Evolutionary conservation across 495 filamentous ascomycete genomes (phyloP).

Genomic region (Penicillium cataractarum): DNA sequence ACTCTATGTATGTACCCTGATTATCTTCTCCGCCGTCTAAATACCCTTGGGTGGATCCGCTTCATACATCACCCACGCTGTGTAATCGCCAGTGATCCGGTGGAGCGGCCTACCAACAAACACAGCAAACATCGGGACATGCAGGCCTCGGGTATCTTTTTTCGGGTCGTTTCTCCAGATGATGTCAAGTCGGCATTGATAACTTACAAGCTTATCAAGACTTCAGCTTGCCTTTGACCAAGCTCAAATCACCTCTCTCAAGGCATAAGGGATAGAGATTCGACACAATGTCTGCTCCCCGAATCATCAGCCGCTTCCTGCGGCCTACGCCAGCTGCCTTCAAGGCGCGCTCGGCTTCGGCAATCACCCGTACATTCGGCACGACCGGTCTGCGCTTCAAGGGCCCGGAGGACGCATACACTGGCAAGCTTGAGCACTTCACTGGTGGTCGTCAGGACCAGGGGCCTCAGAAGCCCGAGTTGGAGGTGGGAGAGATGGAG

Average conservation of each 20-base stretch:
- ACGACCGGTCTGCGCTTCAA: slow-evolving; percentile 39
- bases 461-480: slow-evolving; percentile 61
- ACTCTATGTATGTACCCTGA: not conserved
- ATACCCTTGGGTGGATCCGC: not conserved
- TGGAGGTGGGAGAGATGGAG: slow-evolving; percentile 89
- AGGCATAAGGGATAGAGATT: slow-evolving; percentile 1
- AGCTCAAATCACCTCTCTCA: not conserved
- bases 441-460: slow-evolving; percentile 61
- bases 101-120: slow-evolving; percentile 36
- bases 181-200: slow-evolving; percentile 44
- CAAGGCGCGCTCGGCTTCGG: slow-evolving; percentile 19
- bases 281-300: slow-evolving; percentile 43
- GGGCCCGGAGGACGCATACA: slow-evolving; percentile 59
- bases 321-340: slow-evolving; percentile 33
- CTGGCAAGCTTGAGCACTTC: slow-evolving; percentile 63
- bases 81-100: slow-evolving; percentile 28
- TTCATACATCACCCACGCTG: not conserved
- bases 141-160: slow-evolving; percentile 24
- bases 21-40: not conserved
- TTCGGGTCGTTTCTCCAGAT: slow-evolving; percentile 37
- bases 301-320: slow-evolving; percentile 38
- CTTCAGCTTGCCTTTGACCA: slow-evolving; percentile 12
- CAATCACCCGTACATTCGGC: slow-evolving; percentile 40
- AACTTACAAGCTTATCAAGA: slow-evolving; percentile 17
- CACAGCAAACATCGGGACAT: slow-evolving; percentile 39